A percentile compares a stretch with the other conserved stretches of the same genome.
Evolutionary conservation across 257 asterid genomes (phyloP).

Genomic region (Cinchona pubescens): DNA sequence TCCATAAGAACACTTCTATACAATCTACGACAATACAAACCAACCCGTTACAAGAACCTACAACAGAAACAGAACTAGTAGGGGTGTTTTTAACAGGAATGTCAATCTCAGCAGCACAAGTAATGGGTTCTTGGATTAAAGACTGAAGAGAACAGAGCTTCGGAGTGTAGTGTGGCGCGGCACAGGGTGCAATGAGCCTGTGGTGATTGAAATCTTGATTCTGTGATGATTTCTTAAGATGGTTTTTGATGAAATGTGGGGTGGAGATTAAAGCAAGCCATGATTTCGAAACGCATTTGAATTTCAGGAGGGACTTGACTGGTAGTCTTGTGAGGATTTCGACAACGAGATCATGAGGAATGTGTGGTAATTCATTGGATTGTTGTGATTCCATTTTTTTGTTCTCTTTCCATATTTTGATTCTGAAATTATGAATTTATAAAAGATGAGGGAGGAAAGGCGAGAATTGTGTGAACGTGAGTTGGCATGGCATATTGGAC

Average conservation of each 20-base stretch:
- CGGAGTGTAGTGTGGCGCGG: background rate
- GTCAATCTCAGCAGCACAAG: background rate
- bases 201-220: slow-evolving; percentile 1
- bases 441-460: background rate
- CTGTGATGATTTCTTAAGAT: slow-evolving; percentile 23
- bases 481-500: no score
- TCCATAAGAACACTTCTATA: background rate
- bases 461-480: no score
- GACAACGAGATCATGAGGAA: background rate
- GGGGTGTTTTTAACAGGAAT: background rate
- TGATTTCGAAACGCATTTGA: slow-evolving; percentile 5
- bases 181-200: slow-evolving; percentile 7
- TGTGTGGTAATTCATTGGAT: background rate
- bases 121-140: background rate
- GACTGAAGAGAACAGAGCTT: background rate
- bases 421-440: no score
- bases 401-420: background rate
- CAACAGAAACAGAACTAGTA: background rate
- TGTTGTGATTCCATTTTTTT: background rate
- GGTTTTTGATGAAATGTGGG: slow-evolving; percentile 29
- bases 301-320: background rate
- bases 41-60: slow-evolving; percentile 47
- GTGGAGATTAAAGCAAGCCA: background rate
- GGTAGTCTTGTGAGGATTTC: background rate
- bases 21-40: slow-evolving; percentile 28